Percentiles rank a stretch among this genome's conserved stretches.
Conservation (phyloP, 2,329 filamentous ascomycete genomes). For the Beauveria varroae region DNA sequence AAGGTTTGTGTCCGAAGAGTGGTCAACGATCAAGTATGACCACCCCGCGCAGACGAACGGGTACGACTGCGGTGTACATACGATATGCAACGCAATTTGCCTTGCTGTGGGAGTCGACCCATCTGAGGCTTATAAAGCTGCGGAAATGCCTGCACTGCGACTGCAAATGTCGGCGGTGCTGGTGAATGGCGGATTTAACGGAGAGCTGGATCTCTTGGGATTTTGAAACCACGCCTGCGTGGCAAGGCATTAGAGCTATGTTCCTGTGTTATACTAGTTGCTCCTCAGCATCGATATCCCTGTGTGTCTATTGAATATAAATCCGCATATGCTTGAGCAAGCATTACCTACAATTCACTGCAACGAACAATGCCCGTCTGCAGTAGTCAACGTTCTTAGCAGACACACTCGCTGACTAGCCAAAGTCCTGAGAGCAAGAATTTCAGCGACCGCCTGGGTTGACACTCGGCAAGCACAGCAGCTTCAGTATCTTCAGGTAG, state of each 20-base stretch:
- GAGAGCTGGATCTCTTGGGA: constrained; percentile 44
- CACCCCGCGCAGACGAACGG: constrained; percentile 56
- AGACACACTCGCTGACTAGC: not conserved
- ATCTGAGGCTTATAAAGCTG: constrained; percentile 37
- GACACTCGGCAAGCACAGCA: not conserved
- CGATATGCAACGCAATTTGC: constrained; percentile 65
- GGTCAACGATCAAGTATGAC: constrained; percentile 44
- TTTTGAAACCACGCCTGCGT: not conserved
- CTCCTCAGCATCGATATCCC: not conserved
- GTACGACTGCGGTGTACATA: constrained; percentile 71
- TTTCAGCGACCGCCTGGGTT: not conserved
- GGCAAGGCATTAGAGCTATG: not conserved
- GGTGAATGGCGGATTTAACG: constrained; percentile 58
- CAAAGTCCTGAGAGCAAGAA: not conserved
- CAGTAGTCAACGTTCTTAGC: not conserved
- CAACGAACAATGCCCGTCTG: too few relatives aligned
- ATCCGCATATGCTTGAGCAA: not conserved
- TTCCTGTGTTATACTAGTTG: not conserved
- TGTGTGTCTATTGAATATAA: not conserved
- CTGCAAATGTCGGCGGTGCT: constrained; percentile 57
- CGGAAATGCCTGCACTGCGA: constrained; percentile 52
- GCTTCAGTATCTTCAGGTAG: not conserved
- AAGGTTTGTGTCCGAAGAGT: constrained; percentile 49
- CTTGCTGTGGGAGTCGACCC: constrained; percentile 47
- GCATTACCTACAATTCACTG: not conserved